Conservation (phyloP, 2,329 filamentous ascomycete genomes). For the Epichloe sylvatica region DNA sequence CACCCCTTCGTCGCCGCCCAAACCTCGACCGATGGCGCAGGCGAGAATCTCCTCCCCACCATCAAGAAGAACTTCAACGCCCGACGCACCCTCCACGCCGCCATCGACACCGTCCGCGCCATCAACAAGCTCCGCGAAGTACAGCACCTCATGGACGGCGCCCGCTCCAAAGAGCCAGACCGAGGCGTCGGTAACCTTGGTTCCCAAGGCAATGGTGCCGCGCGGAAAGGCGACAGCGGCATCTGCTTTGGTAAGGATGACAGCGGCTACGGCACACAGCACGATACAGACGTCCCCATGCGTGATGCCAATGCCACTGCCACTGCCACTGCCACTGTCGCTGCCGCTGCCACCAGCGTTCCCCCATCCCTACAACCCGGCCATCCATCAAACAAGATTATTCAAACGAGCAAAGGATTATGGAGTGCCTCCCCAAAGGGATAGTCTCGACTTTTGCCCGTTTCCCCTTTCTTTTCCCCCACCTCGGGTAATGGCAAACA, state of each 20-base stretch:
- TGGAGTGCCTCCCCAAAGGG: constrained; percentile 32
- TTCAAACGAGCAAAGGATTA: constrained; percentile 51
- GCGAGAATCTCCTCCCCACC: constrained; percentile 50
- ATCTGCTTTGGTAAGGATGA: constrained; percentile 29
- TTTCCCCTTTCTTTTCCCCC: not conserved
- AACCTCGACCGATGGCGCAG: constrained; percentile 31
- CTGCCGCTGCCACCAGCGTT: constrained; percentile 12
- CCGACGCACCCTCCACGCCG: constrained; percentile 52
- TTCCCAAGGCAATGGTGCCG: constrained; percentile 5
- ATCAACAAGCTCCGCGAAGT: constrained; percentile 58
- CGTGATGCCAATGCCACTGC: constrained; percentile 33
- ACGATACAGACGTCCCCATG: constrained; percentile 27
- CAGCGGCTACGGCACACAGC: constrained; percentile 35
- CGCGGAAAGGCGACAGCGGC: constrained; percentile 31
- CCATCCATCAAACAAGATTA: constrained; percentile 38
- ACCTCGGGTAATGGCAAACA: not conserved
- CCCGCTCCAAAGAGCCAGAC: constrained; percentile 34
- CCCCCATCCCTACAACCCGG: constrained; percentile 40
- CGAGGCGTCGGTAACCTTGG: constrained; percentile 17
- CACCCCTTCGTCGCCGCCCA: constrained; percentile 50
- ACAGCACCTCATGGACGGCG: constrained; percentile 44
- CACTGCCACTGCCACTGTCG: constrained; percentile 4
- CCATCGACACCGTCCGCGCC: constrained; percentile 56
- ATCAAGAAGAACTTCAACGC: constrained; percentile 67
- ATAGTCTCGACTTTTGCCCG: not conserved